Evolutionary conservation across 148 eudicot genomes (phyloP), one percentile per base, ranked within the genome.

Genomic region (Fagopyrum tataricum): DNA sequence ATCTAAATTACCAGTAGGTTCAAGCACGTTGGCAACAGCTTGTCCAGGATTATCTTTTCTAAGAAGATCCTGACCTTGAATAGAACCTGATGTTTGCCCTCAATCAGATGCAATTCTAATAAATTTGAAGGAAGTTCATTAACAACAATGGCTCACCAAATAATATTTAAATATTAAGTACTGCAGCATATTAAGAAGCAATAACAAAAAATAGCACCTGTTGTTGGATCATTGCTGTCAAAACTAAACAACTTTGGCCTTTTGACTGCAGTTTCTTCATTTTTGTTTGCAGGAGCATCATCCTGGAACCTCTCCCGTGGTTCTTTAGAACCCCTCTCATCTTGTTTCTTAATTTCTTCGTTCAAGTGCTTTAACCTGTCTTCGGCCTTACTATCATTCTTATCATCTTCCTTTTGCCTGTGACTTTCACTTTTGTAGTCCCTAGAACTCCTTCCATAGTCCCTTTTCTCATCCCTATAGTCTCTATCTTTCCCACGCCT

Each of bases 391-490:
- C 76, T 13, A 31, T 82, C 84, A 80, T 75, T 75, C 71, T 68
- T 72, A 72, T 79, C 77, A 64, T 72, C 64, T 39, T 82, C 84
- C 58, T 73, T 83, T 74, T 67, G 74, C 21, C 67, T 82, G 83
- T 55, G 73, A 24, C 55, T 70, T 43, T 89, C 81, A 79, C 79
- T 73, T 79, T 67, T 84, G 67, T 67, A 69, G 80, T 85, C 91
- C 78, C 80, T 82, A 18, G 78, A 80, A 31, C 80, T 84, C 81
- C 84, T 88, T 47, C 75, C 48, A 73, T 80, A 78, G 0, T 87
- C 93, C 58, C 78, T 79, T 76, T 80, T 91, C 67, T 88, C 92
- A 80, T 94, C 90, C 39, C 78, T 79, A 49, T 72, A 39, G 75
- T 82, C 84, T 80, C 77, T 82, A 69, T 79, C 85, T 75, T 85